Conservation (phyloP, 495 filamentous ascomycete species). For the Bacidia gigantensis region DNA sequence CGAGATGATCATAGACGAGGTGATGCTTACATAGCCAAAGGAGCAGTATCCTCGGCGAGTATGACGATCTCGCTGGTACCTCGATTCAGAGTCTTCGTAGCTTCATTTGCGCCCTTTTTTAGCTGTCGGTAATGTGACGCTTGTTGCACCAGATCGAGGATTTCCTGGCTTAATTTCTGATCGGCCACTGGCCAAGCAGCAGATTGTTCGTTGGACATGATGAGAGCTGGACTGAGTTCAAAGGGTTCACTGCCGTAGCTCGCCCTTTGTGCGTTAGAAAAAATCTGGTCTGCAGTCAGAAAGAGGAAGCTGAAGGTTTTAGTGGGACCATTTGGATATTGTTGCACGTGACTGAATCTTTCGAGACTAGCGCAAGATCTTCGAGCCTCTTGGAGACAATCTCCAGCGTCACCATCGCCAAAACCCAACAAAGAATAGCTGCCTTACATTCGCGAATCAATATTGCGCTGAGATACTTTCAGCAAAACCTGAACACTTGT, state of each 20-base stretch:
- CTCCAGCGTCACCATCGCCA: constrained; percentile 7
- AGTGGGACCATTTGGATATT: too few relatives aligned
- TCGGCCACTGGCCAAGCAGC: constrained; percentile 5
- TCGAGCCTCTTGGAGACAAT: not conserved
- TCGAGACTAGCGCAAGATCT: not conserved
- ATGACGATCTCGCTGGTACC: constrained; percentile 81
- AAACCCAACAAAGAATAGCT: not conserved
- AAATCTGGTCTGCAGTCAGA: too few relatives aligned
- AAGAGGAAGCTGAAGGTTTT: too few relatives aligned
- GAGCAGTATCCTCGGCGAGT: constrained; percentile 73
- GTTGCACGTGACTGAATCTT: not conserved
- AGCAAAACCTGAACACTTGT: not conserved
- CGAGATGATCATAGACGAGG: not conserved
- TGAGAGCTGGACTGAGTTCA: constrained; percentile 1
- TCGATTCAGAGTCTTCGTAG: constrained; percentile 79
- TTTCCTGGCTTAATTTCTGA: not conserved
- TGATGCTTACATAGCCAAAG: constrained; percentile 50
- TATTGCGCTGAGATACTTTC: not conserved
- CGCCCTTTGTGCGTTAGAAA: constrained; percentile 28
- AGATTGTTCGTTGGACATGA: constrained; percentile 12
- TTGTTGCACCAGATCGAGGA: not conserved
- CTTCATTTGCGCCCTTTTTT: constrained; percentile 58
- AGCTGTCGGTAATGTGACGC: constrained; percentile 69
- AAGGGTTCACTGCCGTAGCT: constrained; percentile 53
- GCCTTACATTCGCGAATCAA: not conserved